Evolutionary conservation across 768 basidiomycete species (phyloP), one percentile per base, ranked within the genome.

Genomic region (Calocybe indica): DNA sequence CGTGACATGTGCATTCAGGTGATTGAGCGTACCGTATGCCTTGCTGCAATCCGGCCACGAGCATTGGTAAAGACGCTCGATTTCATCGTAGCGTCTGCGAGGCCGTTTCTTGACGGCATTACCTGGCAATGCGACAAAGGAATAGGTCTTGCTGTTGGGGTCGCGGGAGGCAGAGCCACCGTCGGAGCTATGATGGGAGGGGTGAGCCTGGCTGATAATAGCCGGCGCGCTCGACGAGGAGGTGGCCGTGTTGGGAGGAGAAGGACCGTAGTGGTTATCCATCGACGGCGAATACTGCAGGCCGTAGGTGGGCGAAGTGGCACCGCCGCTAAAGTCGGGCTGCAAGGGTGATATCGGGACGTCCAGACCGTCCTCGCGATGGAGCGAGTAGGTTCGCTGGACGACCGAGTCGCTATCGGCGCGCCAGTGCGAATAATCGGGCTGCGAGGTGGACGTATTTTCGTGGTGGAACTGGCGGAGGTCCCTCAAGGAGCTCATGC

Each of bases 1-100:
- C n/a, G 84, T 87, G 48, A 97, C 92, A 64, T 99, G 95, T 30
- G 93, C 92, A 62, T 99, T 99, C 51, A 99, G 75, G 66, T 99
- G 95, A 62, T 99, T 97, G 42, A 97, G 74, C 4, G 93, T 96
- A 30, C 93, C 93, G 59, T 95, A 96, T 28, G 88, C 76, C 69
- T 95, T 95, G 47, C 80, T 74, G 54, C 82, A 85, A 38, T 80
- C 75, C 4, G 77, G 78, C 79, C 82, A 90, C 43, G 85, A 84
- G 72, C 94, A 97, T 47, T 79, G 78, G 62, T 97, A 97, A 45
- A 95, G 68, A 28, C 94, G 82, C 67, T 96, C 93, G 55, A 97
- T 96, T 76, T 97, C 94, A 63, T 97, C 94, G 65, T 89, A 90
- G 38, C 88, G 76, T 55, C 88, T 74, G 8, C 88, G 75, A n/a